Percentiles rank a stretch among this genome's conserved stretches.
Conservation (phyloP, 2,329 filamentous ascomycete genomes). For the Fusarium devonianum region DNA sequence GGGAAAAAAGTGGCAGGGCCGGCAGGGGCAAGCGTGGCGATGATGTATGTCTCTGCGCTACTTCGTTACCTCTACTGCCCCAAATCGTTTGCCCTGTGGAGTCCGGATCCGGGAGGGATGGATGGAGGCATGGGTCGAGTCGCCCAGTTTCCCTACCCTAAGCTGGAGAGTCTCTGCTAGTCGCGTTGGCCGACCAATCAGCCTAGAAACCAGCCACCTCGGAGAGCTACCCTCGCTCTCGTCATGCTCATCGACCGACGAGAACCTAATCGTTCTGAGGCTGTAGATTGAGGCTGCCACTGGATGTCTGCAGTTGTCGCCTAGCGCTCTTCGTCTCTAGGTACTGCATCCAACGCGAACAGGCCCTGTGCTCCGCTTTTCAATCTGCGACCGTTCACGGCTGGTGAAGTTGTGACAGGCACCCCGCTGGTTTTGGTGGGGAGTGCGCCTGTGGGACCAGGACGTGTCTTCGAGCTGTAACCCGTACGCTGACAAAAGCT, state of each 20-base stretch:
- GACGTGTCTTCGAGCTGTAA: slow-evolving; percentile 22
- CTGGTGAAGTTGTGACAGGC: slow-evolving; percentile 17
- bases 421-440: slow-evolving; percentile 20
- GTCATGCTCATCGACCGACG: slow-evolving; percentile 36
- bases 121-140: slow-evolving; percentile 39
- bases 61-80: slow-evolving; percentile 44
- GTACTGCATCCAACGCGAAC: slow-evolving; percentile 2
- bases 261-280: slow-evolving; percentile 28
- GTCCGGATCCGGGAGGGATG: slow-evolving; percentile 48
- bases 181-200: slow-evolving; percentile 40
- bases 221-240: slow-evolving; percentile 28
- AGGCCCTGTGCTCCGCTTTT: slow-evolving; percentile 35
- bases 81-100: slow-evolving; percentile 44
- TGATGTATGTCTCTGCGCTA: slow-evolving; percentile 47
- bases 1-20: slow-evolving; percentile 38
- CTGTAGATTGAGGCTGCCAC: slow-evolving; percentile 30
- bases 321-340: slow-evolving; percentile 3
- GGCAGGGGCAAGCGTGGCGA: slow-evolving; percentile 44
- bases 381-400: slow-evolving; percentile 25
- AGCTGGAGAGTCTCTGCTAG: slow-evolving; percentile 39
- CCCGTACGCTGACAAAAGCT: slow-evolving; percentile 5
- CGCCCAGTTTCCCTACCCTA: slow-evolving; percentile 34
- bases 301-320: slow-evolving; percentile 9
- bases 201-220: slow-evolving; percentile 37
- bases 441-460: slow-evolving; percentile 19